These are phyloP conservation scores for Boletus tylopilopsis DNA, from an alignment of 768 basidiomycete genomes.

Conservation along the genomic window DNA sequence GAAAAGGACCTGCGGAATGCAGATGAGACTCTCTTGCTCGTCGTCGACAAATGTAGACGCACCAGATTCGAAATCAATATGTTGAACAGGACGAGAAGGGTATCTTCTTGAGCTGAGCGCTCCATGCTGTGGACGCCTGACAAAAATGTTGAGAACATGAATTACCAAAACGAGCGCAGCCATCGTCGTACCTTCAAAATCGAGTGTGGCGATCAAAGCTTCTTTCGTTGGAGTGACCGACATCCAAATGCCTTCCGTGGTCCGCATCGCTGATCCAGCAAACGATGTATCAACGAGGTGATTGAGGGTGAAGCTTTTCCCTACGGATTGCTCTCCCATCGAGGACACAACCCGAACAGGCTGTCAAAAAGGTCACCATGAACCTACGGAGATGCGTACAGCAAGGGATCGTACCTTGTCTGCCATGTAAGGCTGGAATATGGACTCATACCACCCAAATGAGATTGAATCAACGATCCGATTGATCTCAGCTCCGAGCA, in stretches of 20 bases:
- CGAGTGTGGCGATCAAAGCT: conserved; percentile 53
- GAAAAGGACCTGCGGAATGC: conserved; percentile 48
- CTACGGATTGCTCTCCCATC: conserved; percentile 67
- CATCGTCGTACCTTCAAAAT: conserved; percentile 52
- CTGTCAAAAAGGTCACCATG: conserved; percentile 24
- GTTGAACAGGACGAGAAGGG: conserved; percentile 60
- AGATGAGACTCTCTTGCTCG: background rate
- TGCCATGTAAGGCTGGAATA: conserved; percentile 61
- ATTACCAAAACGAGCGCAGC: conserved; percentile 1
- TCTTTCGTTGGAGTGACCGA: conserved; percentile 59
- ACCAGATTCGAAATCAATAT: conserved; percentile 63
- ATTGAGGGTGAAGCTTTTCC: conserved; percentile 56
- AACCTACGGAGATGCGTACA: background rate
- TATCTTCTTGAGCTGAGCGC: conserved; percentile 60
- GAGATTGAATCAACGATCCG: conserved; percentile 53
- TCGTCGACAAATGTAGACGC: conserved; percentile 10
- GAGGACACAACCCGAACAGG: conserved; percentile 64
- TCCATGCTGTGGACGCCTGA: conserved; percentile 65
- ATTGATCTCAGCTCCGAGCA: conserved; percentile 57
- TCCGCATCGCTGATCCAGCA: conserved; percentile 61
- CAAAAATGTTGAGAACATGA: background rate
- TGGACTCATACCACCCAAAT: conserved; percentile 63
- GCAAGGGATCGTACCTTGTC: conserved; percentile 37
- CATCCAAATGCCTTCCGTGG: conserved; percentile 66
- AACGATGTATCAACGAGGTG: conserved; percentile 65